Conservation (phyloP, 331 rosid species). For the Spiraea crenata region DNA sequence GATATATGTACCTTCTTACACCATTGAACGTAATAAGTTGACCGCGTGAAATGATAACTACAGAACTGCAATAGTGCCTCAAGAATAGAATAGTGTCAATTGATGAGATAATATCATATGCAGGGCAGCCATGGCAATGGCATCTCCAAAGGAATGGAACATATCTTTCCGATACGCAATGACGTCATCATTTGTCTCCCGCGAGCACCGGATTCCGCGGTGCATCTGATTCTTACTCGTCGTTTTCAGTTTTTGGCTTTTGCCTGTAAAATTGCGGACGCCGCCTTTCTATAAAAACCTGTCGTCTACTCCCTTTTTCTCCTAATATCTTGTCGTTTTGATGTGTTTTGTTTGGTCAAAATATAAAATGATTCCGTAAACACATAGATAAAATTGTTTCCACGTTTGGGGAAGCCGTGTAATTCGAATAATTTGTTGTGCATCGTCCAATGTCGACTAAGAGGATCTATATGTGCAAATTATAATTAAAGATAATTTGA, state of each 20-base stretch:
- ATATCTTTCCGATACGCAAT: conserved; percentile 1
- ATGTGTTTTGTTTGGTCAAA: not conserved
- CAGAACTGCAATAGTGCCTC: not conserved
- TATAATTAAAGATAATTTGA: no score
- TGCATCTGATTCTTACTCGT: conserved; percentile 33
- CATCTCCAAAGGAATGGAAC: not conserved
- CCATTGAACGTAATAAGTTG: no score
- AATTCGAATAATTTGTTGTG: no score
- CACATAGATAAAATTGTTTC: no score
- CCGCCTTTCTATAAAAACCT: conserved; percentile 36
- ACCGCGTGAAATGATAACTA: no score
- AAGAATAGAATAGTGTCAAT: not conserved
- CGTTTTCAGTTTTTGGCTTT: conserved; percentile 22
- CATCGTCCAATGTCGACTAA: no score
- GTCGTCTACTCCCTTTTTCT: not conserved
- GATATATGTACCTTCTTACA: no score
- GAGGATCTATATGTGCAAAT: no score
- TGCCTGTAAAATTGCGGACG: conserved; percentile 22
- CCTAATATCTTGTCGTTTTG: not conserved
- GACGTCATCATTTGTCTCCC: conserved; percentile 20
- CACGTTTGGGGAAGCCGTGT: no score
- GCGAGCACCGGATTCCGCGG: conserved; percentile 26
- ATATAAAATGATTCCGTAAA: not conserved
- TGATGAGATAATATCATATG: not conserved
- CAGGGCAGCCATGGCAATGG: not conserved